Percentiles rank a stretch among this genome's conserved stretches.
Evolutionary conservation across 768 basidiomycete genomes (phyloP).

Genomic region (Leucogyrophana mollusca): DNA sequence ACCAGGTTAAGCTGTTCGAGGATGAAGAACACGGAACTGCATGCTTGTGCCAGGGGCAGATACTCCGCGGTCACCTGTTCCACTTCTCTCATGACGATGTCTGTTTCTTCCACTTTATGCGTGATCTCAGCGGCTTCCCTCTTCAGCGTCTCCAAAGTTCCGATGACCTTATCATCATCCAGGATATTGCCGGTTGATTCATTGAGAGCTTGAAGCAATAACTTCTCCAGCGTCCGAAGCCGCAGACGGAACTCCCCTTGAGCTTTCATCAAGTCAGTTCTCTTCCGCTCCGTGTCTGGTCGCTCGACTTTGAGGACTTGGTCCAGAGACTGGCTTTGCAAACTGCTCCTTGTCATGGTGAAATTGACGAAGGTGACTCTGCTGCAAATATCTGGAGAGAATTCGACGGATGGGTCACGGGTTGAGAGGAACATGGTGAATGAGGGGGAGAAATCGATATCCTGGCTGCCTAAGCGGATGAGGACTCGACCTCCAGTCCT

Average conservation of each 20-base stretch:
- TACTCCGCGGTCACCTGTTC: conserved; percentile 96
- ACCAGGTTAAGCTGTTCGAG: conserved; percentile 91
- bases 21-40: conserved; percentile 96
- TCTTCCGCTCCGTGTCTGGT: conserved; percentile 92
- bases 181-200: conserved; percentile 97
- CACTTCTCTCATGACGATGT: conserved; percentile 92
- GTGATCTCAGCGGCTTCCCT: conserved; percentile 96
- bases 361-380: conserved; percentile 95
- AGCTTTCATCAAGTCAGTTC: conserved; percentile 95
- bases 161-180: conserved; percentile 98
- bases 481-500: conserved; percentile 96
- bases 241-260: conserved; percentile 97
- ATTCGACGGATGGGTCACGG: conserved; percentile 94
- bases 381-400: conserved; percentile 98
- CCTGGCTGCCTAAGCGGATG: conserved; percentile 94
- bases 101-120: conserved; percentile 94
- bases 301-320: conserved; percentile 97
- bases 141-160: conserved; percentile 93
- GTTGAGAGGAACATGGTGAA: conserved; percentile 99
- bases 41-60: conserved; percentile 90
- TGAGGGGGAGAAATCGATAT: conserved; percentile 99
- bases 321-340: conserved; percentile 97
- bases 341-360: conserved; percentile 97
- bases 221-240: conserved; percentile 87
- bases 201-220: conserved; percentile 91